phyloP scores from a whole-genome alignment of 2,329 filamentous ascomycete species.

The Claviceps fusiformis region DNA sequence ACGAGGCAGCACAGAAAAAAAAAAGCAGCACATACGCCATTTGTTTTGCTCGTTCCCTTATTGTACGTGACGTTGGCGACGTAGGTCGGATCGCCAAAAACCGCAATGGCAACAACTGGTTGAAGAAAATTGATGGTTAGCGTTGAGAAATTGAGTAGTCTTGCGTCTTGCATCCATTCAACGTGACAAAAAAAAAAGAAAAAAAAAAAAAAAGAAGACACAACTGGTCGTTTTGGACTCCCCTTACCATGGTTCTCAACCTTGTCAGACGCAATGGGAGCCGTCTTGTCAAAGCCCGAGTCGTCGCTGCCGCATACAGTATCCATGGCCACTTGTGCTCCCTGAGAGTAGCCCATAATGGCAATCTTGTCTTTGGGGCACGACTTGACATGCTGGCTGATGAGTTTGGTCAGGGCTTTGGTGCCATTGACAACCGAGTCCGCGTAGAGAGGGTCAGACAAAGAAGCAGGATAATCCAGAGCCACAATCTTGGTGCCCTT shows the following conservation, averaged over 20 bases:
- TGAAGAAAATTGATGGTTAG: background rate
- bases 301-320: constrained; percentile 24
- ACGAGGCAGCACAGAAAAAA: background rate
- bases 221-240: background rate
- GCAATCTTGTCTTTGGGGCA: constrained; percentile 28
- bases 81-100: constrained; percentile 29
- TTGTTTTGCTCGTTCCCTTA: constrained; percentile 21
- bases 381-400: constrained; percentile 19
- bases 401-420: constrained; percentile 15
- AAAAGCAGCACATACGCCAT: constrained; percentile 20
- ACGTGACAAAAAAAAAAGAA: no score
- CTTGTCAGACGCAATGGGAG: constrained; percentile 13
- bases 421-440: constrained; percentile 22
- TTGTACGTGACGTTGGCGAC: constrained; percentile 22
- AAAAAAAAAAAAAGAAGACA: no score
- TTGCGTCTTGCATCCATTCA: background rate
- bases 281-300: constrained; percentile 13
- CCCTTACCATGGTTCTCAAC: constrained; percentile 21
- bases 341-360: constrained; percentile 29
- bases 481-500: constrained; percentile 20
- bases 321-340: constrained; percentile 25
- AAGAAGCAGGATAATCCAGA: constrained; percentile 25
- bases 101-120: constrained; percentile 25
- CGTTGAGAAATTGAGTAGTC: background rate
- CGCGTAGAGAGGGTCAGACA: constrained; percentile 19